These are phyloP conservation scores for Phtheirospermum japonicum DNA, from an alignment of 257 asterid genomes.

Conservation along the genomic window DNA sequence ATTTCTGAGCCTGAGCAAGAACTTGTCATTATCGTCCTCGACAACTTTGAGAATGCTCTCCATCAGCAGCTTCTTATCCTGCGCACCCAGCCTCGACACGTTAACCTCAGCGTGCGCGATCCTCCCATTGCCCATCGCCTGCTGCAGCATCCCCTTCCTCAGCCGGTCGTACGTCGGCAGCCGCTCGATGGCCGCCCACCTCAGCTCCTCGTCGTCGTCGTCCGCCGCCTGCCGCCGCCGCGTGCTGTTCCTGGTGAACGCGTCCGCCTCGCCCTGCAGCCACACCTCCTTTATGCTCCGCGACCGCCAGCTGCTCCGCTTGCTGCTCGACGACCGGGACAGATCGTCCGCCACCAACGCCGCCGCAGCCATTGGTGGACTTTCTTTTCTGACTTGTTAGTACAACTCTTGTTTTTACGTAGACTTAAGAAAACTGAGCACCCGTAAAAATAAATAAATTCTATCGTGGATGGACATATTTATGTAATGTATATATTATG, in stretches of 20 bases:
- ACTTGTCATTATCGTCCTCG: conserved; percentile 70
- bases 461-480: background rate
- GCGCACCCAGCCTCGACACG: conserved; percentile 50
- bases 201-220: conserved; percentile 72
- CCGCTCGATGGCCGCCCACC: conserved; percentile 91
- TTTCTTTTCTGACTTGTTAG: too few relatives aligned
- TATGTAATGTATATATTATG: too few relatives aligned
- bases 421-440: too few relatives aligned
- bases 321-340: conserved; percentile 43
- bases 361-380: conserved; percentile 28
- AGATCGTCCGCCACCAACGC: conserved; percentile 55
- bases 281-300: conserved; percentile 66
- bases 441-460: too few relatives aligned
- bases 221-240: conserved; percentile 54
- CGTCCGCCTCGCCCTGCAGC: conserved; percentile 56
- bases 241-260: conserved; percentile 56
- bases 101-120: conserved; percentile 69
- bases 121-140: conserved; percentile 58
- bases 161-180: conserved; percentile 70
- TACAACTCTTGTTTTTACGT: too few relatives aligned
- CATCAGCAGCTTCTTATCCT: conserved; percentile 64
- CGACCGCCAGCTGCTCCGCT: conserved; percentile 65
- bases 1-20: conserved; percentile 56
- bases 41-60: conserved; percentile 65
- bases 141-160: conserved; percentile 66